Conservation (phyloP, 1,284 basidiomycete genomes). For the Pseudozyma sp. region DNA sequence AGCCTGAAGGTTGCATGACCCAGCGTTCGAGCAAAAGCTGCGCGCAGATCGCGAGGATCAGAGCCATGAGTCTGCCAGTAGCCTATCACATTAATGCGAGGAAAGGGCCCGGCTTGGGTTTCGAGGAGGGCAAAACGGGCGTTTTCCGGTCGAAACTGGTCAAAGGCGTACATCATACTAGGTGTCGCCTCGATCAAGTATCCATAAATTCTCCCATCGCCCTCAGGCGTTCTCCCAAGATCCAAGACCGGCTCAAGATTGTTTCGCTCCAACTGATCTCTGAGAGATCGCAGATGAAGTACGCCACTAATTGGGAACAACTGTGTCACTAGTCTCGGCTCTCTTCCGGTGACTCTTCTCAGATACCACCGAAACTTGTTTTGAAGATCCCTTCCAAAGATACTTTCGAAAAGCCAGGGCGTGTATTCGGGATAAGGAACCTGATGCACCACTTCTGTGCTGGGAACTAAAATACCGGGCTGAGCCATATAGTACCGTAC, state of each 20-base stretch:
- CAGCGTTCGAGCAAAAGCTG: neutral
- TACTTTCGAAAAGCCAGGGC: neutral
- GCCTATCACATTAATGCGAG: neutral
- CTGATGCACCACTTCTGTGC: too few relatives aligned
- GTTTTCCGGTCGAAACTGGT: neutral
- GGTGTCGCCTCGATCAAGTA: conserved; percentile 2
- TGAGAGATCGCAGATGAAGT: neutral
- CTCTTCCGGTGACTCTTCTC: neutral
- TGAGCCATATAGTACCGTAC: too few relatives aligned
- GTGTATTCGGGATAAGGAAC: neutral
- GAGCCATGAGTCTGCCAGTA: neutral
- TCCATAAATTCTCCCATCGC: neutral
- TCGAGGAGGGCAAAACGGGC: neutral
- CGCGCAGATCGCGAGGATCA: neutral
- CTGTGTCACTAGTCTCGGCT: neutral
- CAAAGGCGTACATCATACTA: neutral
- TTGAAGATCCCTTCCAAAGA: neutral
- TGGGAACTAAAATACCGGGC: too few relatives aligned
- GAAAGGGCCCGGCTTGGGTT: neutral
- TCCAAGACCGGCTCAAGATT: conserved; percentile 2
- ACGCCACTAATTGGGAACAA: neutral
- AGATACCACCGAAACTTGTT: neutral
- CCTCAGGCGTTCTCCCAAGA: neutral
- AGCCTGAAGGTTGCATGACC: neutral
- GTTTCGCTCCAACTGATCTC: conserved; percentile 4